Evolutionary conservation across 106 monocot species (phyloP), one percentile per base, ranked within the genome.

Genomic region (Dioscorea alata): DNA sequence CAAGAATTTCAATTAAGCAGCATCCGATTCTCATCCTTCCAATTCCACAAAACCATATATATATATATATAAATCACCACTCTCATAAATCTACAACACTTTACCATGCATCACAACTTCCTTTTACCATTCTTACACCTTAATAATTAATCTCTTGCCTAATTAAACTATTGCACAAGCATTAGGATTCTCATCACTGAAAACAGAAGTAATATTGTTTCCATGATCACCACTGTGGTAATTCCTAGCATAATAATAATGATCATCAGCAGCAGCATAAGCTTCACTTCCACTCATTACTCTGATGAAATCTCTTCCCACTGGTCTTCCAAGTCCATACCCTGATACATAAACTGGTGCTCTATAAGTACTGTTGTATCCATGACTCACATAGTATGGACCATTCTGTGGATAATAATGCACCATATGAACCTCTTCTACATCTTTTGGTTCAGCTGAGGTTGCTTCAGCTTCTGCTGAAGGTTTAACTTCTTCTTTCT

Each of bases 111-210:
- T 28, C 3, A 28, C 28, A 1, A 3, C 28, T 28, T 28, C 28
- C 28, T 1, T 28, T 28, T 28, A 28, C 28, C 28, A 28, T 28
- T 28, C 28, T 28, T 28, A 28, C 28, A 28, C 28, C 3, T 28
- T 28, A 28, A 28, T 28, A 28, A 28, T 28, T 28, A 42, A 42
- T 42, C 42, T 14, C 54, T 54, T 54, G 8, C 54, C 57, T 60
- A n/a, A n/a, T n/a, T n/a, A 84, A 21, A 59, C 33, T 65, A 86
- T 88, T 1, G 33, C 63, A 63, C 89, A 90, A 4, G 85, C 85
- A 80, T 90, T 90, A 19, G 89, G 89, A 35, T 90, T 90, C 73
- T 90, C 89, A 64, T 90, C 89, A 51, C 83, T 85, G 74, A 90
- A 90, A 65, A 85, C 66, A 68, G 82, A 83, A 21, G 56, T 60